Conservation (phyloP, 805 yeast species). For the Tetrapisispora iriomotensis region DNA sequence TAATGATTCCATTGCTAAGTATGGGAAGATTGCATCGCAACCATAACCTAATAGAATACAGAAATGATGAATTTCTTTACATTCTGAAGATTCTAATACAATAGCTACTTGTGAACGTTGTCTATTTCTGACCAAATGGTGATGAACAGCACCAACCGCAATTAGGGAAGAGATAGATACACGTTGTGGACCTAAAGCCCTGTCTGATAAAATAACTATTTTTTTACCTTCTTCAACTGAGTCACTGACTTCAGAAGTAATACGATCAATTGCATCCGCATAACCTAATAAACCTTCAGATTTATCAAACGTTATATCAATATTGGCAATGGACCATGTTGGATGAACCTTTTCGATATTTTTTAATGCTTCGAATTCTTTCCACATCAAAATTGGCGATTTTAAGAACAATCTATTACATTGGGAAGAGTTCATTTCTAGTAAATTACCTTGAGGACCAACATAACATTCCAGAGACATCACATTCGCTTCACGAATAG, state of each 20-base stretch:
- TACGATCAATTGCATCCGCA: conserved; percentile 70
- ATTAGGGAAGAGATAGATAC: conserved; percentile 79
- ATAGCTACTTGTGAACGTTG: conserved; percentile 93
- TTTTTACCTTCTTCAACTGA: conserved; percentile 71
- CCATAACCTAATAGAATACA: conserved; percentile 94
- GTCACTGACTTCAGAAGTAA: conserved; percentile 77
- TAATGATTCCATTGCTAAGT: conserved; percentile 83
- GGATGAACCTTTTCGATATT: conserved; percentile 71
- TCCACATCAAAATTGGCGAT: conserved; percentile 70
- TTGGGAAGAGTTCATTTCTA: conserved; percentile 87
- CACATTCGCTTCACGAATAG: conserved; percentile 91
- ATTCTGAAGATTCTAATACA: conserved; percentile 90
- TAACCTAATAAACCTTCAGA: conserved; percentile 81
- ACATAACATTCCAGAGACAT: conserved; percentile 95
- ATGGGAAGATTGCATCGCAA: conserved; percentile 93
- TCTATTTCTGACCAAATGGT: conserved; percentile 88
- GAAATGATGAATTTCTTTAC: conserved; percentile 93
- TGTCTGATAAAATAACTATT: conserved; percentile 70
- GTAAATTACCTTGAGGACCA: conserved; percentile 92
- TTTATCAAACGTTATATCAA: conserved; percentile 84
- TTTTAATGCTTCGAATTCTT: conserved; percentile 65
- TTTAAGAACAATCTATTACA: conserved; percentile 78
- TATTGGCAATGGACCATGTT: conserved; percentile 69
- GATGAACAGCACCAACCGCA: conserved; percentile 97
- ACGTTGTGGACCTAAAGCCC: conserved; percentile 46